Percentiles rank a stretch among this genome's conserved stretches.
phyloP scores from a whole-genome alignment of 2,329 filamentous ascomycete genomes.

The Mycocentrospora acerina region DNA sequence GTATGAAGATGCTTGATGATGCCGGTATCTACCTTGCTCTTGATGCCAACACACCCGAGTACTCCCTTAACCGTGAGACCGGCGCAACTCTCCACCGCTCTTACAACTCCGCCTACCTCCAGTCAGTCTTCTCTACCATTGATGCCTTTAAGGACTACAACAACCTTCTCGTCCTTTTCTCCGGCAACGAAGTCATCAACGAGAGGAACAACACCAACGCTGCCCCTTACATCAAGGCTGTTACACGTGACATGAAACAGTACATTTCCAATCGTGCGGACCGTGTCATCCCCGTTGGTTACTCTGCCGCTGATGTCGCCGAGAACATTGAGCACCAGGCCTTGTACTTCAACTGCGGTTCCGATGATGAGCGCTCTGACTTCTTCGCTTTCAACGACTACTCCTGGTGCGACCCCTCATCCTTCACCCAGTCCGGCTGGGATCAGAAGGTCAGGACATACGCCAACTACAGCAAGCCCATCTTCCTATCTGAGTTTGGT shows the following conservation, averaged over 20 bases:
- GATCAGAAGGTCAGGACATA: conserved; percentile 50
- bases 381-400: conserved; percentile 92
- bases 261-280: conserved; percentile 71
- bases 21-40: conserved; percentile 90
- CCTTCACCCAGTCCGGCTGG: conserved; percentile 75
- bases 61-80: conserved; percentile 78
- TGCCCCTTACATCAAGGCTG: conserved; percentile 71
- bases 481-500: conserved; percentile 94
- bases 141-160: conserved; percentile 79
- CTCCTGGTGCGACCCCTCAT: conserved; percentile 64
- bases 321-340: conserved; percentile 85
- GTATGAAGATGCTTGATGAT: conserved; percentile 77
- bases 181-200: conserved; percentile 77
- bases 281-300: conserved; percentile 73
- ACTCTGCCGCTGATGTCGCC: conserved; percentile 82
- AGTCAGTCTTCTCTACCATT: conserved; percentile 75
- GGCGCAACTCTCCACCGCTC: conserved; percentile 60
- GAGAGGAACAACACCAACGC: conserved; percentile 61
- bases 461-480: conserved; percentile 39
- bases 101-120: conserved; percentile 86
- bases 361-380: conserved; percentile 80
- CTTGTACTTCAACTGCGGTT: conserved; percentile 89
- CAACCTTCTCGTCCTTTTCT: conserved; percentile 84
- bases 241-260: conserved; percentile 78
- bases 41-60: conserved; percentile 84